Conservation (phyloP, 768 basidiomycete species). For the Coprinopsis cinerea region DNA sequence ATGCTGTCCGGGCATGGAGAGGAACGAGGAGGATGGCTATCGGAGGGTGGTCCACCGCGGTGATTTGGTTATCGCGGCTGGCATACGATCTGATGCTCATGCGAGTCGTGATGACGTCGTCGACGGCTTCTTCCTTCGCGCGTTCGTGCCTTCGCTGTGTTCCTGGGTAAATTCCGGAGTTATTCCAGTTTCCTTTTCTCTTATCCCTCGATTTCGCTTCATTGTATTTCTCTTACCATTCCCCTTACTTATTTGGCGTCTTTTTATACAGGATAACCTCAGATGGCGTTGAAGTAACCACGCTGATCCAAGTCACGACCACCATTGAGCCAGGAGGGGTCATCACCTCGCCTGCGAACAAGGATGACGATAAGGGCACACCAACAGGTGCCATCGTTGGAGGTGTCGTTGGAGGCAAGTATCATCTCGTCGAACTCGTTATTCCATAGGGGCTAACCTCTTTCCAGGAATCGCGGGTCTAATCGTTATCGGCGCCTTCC, state of each 20-base stretch:
- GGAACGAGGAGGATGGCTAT: no score
- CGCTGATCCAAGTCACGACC: slow-evolving; percentile 21
- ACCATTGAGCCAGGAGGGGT: slow-evolving; percentile 20
- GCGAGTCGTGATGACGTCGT: no score
- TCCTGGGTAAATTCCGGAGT: no score
- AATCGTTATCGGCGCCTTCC: slow-evolving; percentile 16
- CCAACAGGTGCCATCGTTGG: slow-evolving; percentile 43
- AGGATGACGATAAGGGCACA: slow-evolving; percentile 1
- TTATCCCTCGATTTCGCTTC: no score
- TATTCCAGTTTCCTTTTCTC: no score
- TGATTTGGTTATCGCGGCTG: no score
- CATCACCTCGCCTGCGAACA: slow-evolving; percentile 11
- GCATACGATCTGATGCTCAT: no score
- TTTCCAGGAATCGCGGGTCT: slow-evolving; percentile 28
- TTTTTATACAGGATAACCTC: slow-evolving; percentile 9
- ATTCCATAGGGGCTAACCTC: no score
- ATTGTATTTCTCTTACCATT: background rate
- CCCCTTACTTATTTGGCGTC: background rate
- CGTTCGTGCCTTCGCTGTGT: no score
- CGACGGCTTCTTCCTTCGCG: no score
- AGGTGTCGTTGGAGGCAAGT: slow-evolving; percentile 43
- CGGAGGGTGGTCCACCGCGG: no score
- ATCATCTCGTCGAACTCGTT: background rate
- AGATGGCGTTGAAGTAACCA: slow-evolving; percentile 26
- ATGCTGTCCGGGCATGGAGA: no score